Percentiles rank a stretch among this genome's conserved stretches.
Conservation (phyloP, 2,329 filamentous ascomycete species). For the Fusarium albosuccineum region DNA sequence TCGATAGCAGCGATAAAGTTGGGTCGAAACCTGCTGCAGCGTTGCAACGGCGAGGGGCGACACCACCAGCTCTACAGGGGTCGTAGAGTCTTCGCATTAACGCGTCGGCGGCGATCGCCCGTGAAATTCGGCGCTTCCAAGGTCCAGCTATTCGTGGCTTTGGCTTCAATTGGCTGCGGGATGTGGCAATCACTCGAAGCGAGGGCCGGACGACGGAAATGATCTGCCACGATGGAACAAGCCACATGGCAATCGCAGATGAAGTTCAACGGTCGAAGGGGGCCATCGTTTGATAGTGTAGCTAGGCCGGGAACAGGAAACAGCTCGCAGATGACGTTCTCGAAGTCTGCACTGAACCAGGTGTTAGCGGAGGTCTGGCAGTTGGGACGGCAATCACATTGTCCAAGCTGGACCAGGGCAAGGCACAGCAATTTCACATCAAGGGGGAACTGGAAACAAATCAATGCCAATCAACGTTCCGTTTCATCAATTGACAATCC, state of each 20-base stretch:
- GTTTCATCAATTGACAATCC: too few species aligned
- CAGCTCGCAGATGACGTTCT: neutral
- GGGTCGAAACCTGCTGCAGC: slow-evolving; percentile 35
- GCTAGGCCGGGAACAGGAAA: neutral
- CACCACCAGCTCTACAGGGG: slow-evolving; percentile 31
- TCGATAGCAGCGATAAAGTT: slow-evolving; percentile 24
- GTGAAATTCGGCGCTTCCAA: neutral
- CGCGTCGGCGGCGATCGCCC: slow-evolving; percentile 15
- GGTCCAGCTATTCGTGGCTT: neutral
- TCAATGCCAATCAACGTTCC: too few species aligned
- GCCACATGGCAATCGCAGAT: neutral
- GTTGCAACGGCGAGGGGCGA: slow-evolving; percentile 30
- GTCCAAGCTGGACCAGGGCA: too few species aligned
- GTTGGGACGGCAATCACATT: too few species aligned
- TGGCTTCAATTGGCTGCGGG: slow-evolving; percentile 8
- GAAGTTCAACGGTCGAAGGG: neutral
- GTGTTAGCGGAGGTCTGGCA: too few species aligned
- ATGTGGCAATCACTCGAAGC: slow-evolving; percentile 23
- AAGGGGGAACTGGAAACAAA: too few species aligned
- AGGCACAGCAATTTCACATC: too few species aligned
- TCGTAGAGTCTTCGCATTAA: slow-evolving; percentile 25
- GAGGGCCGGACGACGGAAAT: slow-evolving; percentile 20
- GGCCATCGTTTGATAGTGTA: neutral
- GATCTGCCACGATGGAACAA: neutral
- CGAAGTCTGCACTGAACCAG: neutral